These are phyloP conservation scores for Cephaloascus fragrans DNA, from an alignment of 805 yeast species.

Conservation along the genomic window DNA sequence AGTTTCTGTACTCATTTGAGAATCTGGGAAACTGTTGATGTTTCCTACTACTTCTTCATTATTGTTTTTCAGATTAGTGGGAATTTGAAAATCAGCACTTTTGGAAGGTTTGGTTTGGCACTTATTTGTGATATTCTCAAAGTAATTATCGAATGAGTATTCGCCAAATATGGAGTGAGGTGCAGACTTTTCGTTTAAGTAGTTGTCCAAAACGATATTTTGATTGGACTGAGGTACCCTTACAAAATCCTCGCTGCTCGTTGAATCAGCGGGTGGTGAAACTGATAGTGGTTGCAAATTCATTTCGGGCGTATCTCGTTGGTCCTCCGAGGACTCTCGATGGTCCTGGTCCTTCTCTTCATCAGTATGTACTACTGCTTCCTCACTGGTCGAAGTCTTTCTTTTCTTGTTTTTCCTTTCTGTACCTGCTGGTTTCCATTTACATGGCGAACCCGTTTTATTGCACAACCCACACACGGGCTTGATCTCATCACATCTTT, in stretches of 20 bases:
- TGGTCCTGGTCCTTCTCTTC: neutral
- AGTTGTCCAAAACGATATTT: too few relatives aligned
- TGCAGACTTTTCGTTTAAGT: neutral
- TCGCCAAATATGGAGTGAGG: neutral
- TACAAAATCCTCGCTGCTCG: neutral
- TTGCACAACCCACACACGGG: neutral
- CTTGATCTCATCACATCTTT: slow-evolving; percentile 1
- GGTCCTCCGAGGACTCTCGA: neutral
- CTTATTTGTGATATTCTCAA: neutral
- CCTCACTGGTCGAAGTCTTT: too few relatives aligned
- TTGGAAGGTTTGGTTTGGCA: neutral
- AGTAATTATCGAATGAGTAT: too few relatives aligned
- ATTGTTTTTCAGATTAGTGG: neutral
- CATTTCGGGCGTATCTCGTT: too few relatives aligned
- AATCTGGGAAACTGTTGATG: neutral
- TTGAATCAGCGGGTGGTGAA: neutral
- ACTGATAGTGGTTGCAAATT: too few relatives aligned
- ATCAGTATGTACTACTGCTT: too few relatives aligned
- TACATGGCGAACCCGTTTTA: slow-evolving; percentile 17
- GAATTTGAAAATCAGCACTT: too few relatives aligned
- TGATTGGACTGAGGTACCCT: too few relatives aligned
- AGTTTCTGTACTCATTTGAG: neutral
- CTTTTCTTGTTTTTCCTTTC: slow-evolving; percentile 5
- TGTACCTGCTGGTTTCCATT: slow-evolving; percentile 8
- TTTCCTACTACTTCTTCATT: neutral